Percentiles rank a stretch among this genome's conserved stretches.
Evolutionary conservation across 2,329 filamentous ascomycete species (phyloP).

Genomic region (Colletotrichum chlorophyti): DNA sequence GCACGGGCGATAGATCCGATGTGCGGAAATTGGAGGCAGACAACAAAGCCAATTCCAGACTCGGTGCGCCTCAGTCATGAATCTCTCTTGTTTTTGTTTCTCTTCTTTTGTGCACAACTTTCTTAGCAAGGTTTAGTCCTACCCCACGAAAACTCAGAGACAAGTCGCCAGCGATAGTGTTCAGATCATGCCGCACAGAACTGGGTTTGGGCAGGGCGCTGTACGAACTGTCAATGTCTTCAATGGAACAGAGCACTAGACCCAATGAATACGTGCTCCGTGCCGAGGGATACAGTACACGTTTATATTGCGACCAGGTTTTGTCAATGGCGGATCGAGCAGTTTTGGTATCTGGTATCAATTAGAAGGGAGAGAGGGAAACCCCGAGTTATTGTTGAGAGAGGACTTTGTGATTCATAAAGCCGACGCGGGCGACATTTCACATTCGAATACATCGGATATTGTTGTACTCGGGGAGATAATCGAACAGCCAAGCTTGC

Average conservation of each 20-base stretch:
- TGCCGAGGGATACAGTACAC: no score
- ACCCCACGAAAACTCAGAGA: not conserved
- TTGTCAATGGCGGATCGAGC: not conserved
- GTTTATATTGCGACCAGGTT: no score
- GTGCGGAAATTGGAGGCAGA: not conserved
- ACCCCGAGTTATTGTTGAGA: no score
- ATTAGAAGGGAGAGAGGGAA: no score
- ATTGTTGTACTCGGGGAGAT: not conserved
- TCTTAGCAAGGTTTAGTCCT: no score
- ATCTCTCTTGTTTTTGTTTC: no score
- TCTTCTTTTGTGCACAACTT: no score
- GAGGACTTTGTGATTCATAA: no score
- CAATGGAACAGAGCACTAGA: slow-evolving; percentile 3
- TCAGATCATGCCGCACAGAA: slow-evolving; percentile 4
- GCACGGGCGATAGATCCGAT: not conserved
- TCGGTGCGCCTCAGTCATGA: no score
- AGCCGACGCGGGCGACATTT: no score
- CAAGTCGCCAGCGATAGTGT: slow-evolving; percentile 1
- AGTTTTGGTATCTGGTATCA: not conserved
- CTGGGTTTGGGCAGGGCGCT: not conserved
- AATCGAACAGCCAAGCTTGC: not conserved
- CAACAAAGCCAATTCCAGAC: not conserved
- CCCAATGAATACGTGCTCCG: not conserved
- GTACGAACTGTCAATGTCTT: slow-evolving; percentile 22
- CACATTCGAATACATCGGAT: no score